phyloP scores from a whole-genome alignment of 495 filamentous ascomycete genomes.

The Penicillium psychrofluorescens region DNA sequence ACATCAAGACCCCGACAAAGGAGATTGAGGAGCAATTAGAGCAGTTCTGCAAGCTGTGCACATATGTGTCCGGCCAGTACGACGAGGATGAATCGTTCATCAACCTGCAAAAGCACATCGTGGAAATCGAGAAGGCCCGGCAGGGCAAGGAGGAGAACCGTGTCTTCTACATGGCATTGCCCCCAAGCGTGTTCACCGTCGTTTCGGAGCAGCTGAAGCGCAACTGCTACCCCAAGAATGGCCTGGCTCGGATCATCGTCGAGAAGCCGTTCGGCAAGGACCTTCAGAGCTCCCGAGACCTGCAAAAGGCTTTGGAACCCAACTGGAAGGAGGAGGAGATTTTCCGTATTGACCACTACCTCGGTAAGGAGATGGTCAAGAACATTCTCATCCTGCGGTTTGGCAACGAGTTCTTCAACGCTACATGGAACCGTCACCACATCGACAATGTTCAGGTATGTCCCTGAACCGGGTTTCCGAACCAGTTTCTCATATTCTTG shows the following conservation, averaged over 20 bases:
- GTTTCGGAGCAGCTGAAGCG: conserved; percentile 95
- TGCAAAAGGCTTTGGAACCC: conserved; percentile 90
- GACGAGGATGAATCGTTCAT: conserved; percentile 94
- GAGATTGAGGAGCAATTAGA: conserved; percentile 92
- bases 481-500: background rate
- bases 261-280: conserved; percentile 99
- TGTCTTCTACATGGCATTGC: conserved; percentile 98
- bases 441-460: conserved; percentile 86
- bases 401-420: conserved; percentile 98
- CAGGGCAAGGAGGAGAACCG: conserved; percentile 68
- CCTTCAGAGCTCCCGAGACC: conserved; percentile 83
- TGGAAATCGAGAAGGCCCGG: conserved; percentile 75
- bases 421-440: conserved; percentile 98
- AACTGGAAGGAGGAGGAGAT: conserved; percentile 99
- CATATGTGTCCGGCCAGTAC: conserved; percentile 94
- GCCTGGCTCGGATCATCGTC: conserved; percentile 91
- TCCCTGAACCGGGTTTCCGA: background rate
- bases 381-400: conserved; percentile 98
- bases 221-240: conserved; percentile 86
- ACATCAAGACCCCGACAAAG: conserved; percentile 98
- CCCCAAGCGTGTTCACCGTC: conserved; percentile 94
- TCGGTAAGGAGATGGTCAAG: conserved; percentile 99
- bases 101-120: conserved; percentile 79
- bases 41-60: conserved; percentile 79
- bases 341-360: conserved; percentile 99